Evolutionary conservation across 176 grass and related monocot species (phyloP).

Genomic region (Chloris gayana): DNA sequence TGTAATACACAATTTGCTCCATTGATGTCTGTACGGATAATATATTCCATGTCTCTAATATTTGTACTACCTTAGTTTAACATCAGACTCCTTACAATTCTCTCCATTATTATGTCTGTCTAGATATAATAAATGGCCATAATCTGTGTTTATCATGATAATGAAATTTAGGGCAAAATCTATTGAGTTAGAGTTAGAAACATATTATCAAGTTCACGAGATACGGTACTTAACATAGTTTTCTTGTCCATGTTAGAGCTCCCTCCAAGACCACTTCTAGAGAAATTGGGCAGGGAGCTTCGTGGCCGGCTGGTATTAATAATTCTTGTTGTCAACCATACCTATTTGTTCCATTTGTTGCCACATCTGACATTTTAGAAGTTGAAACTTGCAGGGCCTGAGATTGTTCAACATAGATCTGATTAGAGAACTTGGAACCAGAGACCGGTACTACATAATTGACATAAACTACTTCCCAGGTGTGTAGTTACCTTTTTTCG

Average conservation of each 20-base stretch:
- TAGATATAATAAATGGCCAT: neutral
- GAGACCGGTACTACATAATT: constrained; percentile 91
- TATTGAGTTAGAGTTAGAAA: neutral
- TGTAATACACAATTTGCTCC: neutral
- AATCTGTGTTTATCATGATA: neutral
- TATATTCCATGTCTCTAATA: neutral
- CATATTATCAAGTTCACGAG: constrained; percentile 4
- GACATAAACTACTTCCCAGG: constrained; percentile 99
- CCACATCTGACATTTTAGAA: constrained; percentile 18
- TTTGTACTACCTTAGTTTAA: too few relatives aligned
- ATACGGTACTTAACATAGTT: constrained; percentile 24
- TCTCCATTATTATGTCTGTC: constrained; percentile 1
- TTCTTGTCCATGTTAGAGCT: constrained; percentile 53
- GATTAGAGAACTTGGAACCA: constrained; percentile 83
- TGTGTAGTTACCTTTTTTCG: constrained; percentile 35
- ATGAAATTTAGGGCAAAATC: neutral
- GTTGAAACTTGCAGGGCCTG: constrained; percentile 58
- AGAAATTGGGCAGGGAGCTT: constrained; percentile 81
- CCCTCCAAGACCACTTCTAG: constrained; percentile 81
- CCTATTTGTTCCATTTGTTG: constrained; percentile 20
- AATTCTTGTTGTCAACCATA: constrained; percentile 18
- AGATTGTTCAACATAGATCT: constrained; percentile 93
- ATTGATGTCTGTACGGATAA: neutral
- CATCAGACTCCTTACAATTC: neutral
- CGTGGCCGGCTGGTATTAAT: constrained; percentile 66